A percentile compares a stretch with the other conserved stretches of the same genome.
phyloP scores from a whole-genome alignment of 2,329 filamentous ascomycete species.

The Hymenoscyphus linearis region DNA sequence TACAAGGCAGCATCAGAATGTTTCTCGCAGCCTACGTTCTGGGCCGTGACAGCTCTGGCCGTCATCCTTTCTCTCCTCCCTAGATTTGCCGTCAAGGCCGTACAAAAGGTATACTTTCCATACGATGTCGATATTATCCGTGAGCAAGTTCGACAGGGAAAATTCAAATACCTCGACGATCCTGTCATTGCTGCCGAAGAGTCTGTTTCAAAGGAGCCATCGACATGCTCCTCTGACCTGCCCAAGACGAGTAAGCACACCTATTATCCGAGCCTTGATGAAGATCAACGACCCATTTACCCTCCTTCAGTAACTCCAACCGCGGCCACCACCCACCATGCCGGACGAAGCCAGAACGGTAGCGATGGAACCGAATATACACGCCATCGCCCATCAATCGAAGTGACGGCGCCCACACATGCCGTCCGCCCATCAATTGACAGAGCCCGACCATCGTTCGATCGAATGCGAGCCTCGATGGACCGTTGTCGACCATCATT shows the following conservation, averaged over 20 bases:
- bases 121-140: conserved; percentile 93
- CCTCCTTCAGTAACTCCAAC: conserved; percentile 81
- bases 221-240: conserved; percentile 56
- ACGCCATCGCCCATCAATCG: conserved; percentile 55
- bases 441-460: conserved; percentile 74
- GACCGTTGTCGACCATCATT: conserved; percentile 79
- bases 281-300: conserved; percentile 90
- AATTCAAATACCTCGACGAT: conserved; percentile 65
- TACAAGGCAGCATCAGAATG: conserved; percentile 75
- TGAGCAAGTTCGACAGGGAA: conserved; percentile 79
- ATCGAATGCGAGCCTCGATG: conserved; percentile 80
- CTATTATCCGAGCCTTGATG: conserved; percentile 63
- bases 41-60: conserved; percentile 75
- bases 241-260: conserved; percentile 43
- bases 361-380: conserved; percentile 94
- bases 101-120: conserved; percentile 92
- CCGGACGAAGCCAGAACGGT: conserved; percentile 76
- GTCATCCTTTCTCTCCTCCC: conserved; percentile 80
- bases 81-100: conserved; percentile 76
- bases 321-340: conserved; percentile 66
- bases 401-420: conserved; percentile 29
- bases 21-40: conserved; percentile 78
- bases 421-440: conserved; percentile 43
- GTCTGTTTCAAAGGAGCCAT: conserved; percentile 40
- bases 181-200: conserved; percentile 18